Evolutionary conservation across 164 flowering plant species (phyloP).

Genomic region (Sedum album): DNA sequence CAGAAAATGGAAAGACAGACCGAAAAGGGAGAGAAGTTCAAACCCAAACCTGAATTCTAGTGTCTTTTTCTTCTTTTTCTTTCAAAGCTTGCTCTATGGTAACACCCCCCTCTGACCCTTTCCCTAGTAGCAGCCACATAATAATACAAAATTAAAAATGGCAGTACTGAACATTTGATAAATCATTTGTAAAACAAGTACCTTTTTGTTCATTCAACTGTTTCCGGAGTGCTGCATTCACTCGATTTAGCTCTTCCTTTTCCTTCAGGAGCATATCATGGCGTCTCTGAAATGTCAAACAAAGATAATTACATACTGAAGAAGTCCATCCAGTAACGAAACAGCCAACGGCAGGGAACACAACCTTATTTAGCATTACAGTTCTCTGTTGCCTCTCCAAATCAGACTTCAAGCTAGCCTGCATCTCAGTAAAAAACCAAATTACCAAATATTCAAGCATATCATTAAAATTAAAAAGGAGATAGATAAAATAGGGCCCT

Average conservation of each 20-base stretch:
- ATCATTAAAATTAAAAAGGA: neutral
- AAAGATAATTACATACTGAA: neutral
- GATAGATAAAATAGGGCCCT: neutral
- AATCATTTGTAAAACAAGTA: conserved; percentile 13
- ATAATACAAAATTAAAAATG: neutral
- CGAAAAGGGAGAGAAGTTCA: neutral
- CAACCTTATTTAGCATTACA: conserved; percentile 36
- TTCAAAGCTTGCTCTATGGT: conserved; percentile 54
- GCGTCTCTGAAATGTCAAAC: conserved; percentile 30
- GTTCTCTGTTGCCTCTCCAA: conserved; percentile 45
- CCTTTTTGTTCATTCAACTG: conserved; percentile 59
- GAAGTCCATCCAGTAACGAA: neutral
- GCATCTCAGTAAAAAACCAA: conserved; percentile 10
- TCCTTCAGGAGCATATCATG: conserved; percentile 37
- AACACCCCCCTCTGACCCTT: conserved; percentile 35
- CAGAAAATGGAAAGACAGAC: neutral
- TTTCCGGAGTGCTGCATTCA: conserved; percentile 63
- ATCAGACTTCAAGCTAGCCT: conserved; percentile 42
- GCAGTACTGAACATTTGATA: neutral
- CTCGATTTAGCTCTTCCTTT: conserved; percentile 55
- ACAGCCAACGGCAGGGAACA: neutral
- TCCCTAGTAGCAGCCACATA: conserved; percentile 27
- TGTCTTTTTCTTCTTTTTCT: conserved; percentile 71
- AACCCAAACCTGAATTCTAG: conserved; percentile 52
- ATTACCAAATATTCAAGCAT: neutral